Evolutionary conservation across 2,329 filamentous ascomycete genomes (phyloP), one percentile per base, ranked within the genome.

Genomic region (Epichloe typhina): DNA sequence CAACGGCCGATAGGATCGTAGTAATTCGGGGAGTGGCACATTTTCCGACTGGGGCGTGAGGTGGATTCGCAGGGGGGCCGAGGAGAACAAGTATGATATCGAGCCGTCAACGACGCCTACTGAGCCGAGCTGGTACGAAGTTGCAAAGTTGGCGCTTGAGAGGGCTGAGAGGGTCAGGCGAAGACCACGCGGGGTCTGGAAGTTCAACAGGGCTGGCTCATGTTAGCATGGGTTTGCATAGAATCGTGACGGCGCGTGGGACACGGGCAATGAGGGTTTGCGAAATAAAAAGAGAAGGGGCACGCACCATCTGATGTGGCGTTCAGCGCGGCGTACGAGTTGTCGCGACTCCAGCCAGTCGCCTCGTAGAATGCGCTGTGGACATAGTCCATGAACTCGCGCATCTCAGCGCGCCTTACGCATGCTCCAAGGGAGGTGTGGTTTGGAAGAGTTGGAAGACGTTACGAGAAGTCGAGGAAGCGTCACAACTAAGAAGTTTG

Each of bases 331-430:
- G 87, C 83, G 71, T 96, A 96, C 54, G 87, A 93, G 69, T 95
- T 95, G 73, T 96, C 88, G 62, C 82, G 77, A 64, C 90, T 86
- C 90, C 90, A 96, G 66, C 84, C 79, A 44, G 89, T 90, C 51
- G 86, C 84, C 65, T 86, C 77, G 67, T 88, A 87, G 71, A 95
- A 96, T 62, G 88, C 86, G 70, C 85, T 79, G 70, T 95, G 88
- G 72, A 96, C 84, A 73, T 94, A 91, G 71, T 95, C 89, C 88
- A 96, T 95, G 74, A 95, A 96, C 71, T 90, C 85, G 72, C 93
- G 83, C 90, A 96, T 96, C 50, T 71, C 62, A 62, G 55, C 57
- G 54, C 52, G 48, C 51, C 44, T 51, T 63, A 55, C 49, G 56
- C 63, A 65, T 66, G 56, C 61, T 59, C 57, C 51, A 54, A 21